Conservation (phyloP, 2,329 filamentous ascomycete genomes). For the Sporothrix pallida region DNA sequence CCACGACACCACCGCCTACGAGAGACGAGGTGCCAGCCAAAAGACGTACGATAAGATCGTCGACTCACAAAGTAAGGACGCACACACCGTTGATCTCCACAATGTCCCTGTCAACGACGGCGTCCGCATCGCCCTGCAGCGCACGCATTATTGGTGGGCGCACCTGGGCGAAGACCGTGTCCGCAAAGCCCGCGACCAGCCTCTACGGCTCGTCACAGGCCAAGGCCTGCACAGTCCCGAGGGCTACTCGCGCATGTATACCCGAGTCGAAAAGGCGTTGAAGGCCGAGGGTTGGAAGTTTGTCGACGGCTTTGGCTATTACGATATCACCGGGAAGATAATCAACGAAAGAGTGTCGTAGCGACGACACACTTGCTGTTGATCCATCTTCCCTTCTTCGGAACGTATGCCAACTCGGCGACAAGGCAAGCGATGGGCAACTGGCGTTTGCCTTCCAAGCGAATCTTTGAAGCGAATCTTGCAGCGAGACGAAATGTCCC, state of each 20-base stretch:
- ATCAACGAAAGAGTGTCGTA: neutral
- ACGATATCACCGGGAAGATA: conserved; percentile 68
- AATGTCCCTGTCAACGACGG: conserved; percentile 82
- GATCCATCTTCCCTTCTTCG: neutral
- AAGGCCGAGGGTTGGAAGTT: conserved; percentile 83
- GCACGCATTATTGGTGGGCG: conserved; percentile 77
- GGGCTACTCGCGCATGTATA: conserved; percentile 76
- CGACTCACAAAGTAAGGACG: conserved; percentile 65
- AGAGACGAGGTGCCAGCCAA: neutral
- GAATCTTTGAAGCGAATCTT: neutral
- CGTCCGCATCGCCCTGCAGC: conserved; percentile 73
- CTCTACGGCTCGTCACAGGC: conserved; percentile 81
- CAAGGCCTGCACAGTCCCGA: conserved; percentile 77
- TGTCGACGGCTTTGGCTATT: conserved; percentile 71
- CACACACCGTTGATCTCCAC: conserved; percentile 81
- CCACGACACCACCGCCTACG: conserved; percentile 45
- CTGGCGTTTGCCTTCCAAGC: neutral
- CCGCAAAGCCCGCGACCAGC: conserved; percentile 52
- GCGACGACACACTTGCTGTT: neutral
- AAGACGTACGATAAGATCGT: conserved; percentile 64
- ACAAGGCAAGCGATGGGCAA: neutral
- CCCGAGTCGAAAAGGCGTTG: conserved; percentile 78
- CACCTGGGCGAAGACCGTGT: conserved; percentile 68
- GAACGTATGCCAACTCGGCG: neutral
- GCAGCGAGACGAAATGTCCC: neutral